phyloP scores from a whole-genome alignment of 805 yeast genomes.

The Jamesozyma hellenica region DNA sequence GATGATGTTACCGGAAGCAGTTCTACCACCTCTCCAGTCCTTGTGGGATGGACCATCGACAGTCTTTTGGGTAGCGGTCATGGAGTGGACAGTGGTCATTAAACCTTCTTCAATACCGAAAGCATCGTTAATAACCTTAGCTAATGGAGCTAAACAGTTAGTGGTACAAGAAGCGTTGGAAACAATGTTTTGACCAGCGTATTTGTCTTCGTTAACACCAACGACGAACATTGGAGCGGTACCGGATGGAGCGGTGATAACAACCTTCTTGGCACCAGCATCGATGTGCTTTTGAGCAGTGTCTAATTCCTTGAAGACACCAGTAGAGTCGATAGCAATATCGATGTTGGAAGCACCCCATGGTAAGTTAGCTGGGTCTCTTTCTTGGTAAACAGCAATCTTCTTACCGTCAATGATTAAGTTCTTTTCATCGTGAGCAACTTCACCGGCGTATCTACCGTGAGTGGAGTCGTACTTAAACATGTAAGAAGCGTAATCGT shows the following conservation, averaged over 20 bases:
- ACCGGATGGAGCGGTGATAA: slow-evolving; percentile 62
- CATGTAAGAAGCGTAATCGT: slow-evolving; percentile 65
- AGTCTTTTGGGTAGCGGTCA: slow-evolving; percentile 64
- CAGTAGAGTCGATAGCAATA: slow-evolving; percentile 61
- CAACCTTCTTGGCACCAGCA: slow-evolving; percentile 67
- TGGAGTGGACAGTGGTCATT: slow-evolving; percentile 66
- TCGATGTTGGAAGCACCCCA: slow-evolving; percentile 58
- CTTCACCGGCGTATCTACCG: slow-evolving; percentile 54
- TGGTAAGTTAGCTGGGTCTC: slow-evolving; percentile 59
- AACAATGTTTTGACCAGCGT: slow-evolving; percentile 48
- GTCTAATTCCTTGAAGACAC: slow-evolving; percentile 57
- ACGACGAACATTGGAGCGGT: slow-evolving; percentile 68
- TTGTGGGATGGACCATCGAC: slow-evolving; percentile 72
- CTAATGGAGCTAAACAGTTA: slow-evolving; percentile 66
- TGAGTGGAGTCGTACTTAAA: slow-evolving; percentile 69
- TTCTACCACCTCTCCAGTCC: slow-evolving; percentile 77
- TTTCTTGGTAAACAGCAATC: slow-evolving; percentile 48
- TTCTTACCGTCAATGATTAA: slow-evolving; percentile 45
- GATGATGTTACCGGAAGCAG: slow-evolving; percentile 65
- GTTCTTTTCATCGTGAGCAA: slow-evolving; percentile 41
- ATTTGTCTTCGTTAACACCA: slow-evolving; percentile 57
- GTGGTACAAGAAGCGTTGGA: slow-evolving; percentile 70
- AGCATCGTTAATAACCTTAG: slow-evolving; percentile 54
- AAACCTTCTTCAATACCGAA: slow-evolving; percentile 66
- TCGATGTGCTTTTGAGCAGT: slow-evolving; percentile 61